Evolutionary conservation across 176 grass and related monocot species (phyloP).

Genomic region (Eleusine indica): DNA sequence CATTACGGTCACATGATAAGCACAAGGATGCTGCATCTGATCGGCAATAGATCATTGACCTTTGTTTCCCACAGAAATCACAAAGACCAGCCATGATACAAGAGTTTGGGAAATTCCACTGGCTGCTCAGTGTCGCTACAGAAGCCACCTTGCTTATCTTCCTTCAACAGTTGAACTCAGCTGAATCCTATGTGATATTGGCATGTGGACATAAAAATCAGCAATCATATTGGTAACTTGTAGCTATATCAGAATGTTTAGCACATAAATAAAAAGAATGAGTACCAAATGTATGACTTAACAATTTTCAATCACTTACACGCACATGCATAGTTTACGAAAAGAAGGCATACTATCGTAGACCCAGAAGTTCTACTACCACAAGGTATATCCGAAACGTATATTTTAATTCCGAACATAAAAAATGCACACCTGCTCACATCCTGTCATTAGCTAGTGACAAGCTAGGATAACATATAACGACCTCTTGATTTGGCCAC

Average conservation of each 20-base stretch:
- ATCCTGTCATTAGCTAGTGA: slow-evolving; percentile 19
- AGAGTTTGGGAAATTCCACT: slow-evolving; percentile 6
- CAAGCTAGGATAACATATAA: slow-evolving; percentile 30
- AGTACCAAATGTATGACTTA: neutral
- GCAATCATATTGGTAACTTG: neutral
- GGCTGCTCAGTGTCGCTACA: neutral
- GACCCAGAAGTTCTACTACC: slow-evolving; percentile 35
- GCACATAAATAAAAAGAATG: neutral
- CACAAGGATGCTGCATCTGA: slow-evolving; percentile 85
- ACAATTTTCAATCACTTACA: neutral
- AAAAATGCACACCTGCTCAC: neutral
- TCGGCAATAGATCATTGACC: slow-evolving; percentile 81
- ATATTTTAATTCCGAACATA: neutral
- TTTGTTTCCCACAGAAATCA: slow-evolving; percentile 85
- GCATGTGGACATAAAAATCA: slow-evolving; percentile 6
- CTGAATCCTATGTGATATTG: slow-evolving; percentile 31
- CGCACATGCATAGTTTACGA: neutral
- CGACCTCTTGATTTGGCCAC: neutral
- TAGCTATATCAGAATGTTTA: slow-evolving; percentile 13
- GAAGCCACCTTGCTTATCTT: slow-evolving; percentile 14
- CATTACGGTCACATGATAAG: slow-evolving; percentile 82
- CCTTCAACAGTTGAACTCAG: slow-evolving; percentile 32
- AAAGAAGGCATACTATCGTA: neutral
- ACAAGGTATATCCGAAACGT: slow-evolving; percentile 1
- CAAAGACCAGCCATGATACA: slow-evolving; percentile 74